Percentiles rank a stretch among this genome's conserved stretches.
These are phyloP conservation scores for Pythium dissotocum DNA, from an alignment of 352 stramenopile species.

Conservation along the genomic window DNA sequence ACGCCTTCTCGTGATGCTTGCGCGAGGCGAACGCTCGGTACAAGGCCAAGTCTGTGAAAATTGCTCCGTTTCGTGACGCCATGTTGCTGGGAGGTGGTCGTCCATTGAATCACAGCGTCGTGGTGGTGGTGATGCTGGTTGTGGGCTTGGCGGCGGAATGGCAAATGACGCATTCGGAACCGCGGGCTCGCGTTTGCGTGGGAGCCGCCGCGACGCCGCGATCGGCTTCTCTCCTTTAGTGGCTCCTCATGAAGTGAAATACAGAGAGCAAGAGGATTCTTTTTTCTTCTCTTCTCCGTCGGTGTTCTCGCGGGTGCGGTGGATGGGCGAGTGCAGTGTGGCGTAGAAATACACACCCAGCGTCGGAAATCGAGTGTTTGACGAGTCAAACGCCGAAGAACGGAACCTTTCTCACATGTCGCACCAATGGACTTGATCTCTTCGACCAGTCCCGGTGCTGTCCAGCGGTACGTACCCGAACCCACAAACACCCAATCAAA, in stretches of 20 bases:
- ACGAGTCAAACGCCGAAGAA: not conserved
- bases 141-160: not conserved
- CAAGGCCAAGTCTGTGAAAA: not conserved
- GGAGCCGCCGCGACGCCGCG: too few species aligned
- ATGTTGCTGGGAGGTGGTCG: not conserved
- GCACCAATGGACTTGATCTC: not conserved
- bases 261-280: too few species aligned
- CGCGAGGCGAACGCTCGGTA: not conserved
- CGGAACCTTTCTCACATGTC: not conserved
- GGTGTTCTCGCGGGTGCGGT: too few species aligned
- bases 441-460: not conserved
- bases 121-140: not conserved
- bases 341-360: too few species aligned
- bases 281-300: too few species aligned
- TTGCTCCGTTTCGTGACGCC: not conserved
- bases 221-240: too few species aligned
- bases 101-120: not conserved
- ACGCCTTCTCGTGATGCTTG: not conserved
- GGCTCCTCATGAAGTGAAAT: too few species aligned
- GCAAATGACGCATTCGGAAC: not conserved
- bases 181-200: not conserved
- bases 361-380: too few species aligned
- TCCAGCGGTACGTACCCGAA: not conserved
- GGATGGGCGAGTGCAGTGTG: not conserved
- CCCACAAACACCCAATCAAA: not conserved